Conservation (phyloP, 2,329 filamentous ascomycete genomes). For the Venturia nashicola region DNA sequence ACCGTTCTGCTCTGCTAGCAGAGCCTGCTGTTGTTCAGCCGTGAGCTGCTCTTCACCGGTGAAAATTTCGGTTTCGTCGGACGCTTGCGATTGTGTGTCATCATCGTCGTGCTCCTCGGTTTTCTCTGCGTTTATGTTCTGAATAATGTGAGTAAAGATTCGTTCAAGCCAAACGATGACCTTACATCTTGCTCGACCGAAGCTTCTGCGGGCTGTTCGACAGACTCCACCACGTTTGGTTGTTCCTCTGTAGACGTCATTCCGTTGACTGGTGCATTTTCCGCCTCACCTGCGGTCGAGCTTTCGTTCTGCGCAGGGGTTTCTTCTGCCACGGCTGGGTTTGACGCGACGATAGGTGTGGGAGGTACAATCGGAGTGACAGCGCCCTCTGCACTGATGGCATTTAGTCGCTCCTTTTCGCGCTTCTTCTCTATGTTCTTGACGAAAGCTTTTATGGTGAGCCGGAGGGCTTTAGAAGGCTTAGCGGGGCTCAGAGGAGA, state of each 20-base stretch:
- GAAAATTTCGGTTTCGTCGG: conserved; percentile 6
- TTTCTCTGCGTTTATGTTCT: neutral
- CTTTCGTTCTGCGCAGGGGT: neutral
- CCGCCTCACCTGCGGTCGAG: neutral
- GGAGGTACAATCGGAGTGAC: neutral
- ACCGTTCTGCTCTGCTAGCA: neutral
- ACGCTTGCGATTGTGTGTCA: neutral
- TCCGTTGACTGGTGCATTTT: conserved; percentile 1
- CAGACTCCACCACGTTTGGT: neutral
- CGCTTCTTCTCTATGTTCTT: conserved; percentile 86
- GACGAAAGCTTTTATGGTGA: conserved; percentile 82
- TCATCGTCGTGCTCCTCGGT: conserved; percentile 2
- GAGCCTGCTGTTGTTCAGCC: neutral
- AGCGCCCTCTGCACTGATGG: neutral
- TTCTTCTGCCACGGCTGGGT: neutral
- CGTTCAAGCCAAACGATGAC: neutral
- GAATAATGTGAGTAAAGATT: neutral
- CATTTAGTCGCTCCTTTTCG: conserved; percentile 36
- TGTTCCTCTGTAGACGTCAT: neutral
- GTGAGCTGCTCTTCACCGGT: conserved; percentile 5
- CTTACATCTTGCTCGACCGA: neutral
- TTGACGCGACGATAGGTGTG: neutral
- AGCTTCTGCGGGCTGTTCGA: neutral
- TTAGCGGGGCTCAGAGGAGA: conserved; percentile 78
- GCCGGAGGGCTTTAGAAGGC: conserved; percentile 79